phyloP scores from a whole-genome alignment of 2,329 filamentous ascomycete genomes.

The Botrytis galanthina region DNA sequence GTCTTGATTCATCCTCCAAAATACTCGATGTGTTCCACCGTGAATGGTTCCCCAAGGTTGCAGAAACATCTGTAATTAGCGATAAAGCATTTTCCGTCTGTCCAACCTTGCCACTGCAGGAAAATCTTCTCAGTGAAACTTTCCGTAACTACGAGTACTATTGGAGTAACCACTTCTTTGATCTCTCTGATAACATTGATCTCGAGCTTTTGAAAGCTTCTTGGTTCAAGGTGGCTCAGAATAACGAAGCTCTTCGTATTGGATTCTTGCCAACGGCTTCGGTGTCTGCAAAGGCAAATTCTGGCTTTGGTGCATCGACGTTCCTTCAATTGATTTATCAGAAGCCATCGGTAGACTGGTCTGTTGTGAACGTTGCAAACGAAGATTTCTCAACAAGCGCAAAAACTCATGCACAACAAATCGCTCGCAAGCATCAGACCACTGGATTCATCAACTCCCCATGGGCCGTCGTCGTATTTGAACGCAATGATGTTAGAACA shows the following conservation, averaged over 20 bases:
- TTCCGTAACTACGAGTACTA: slow-evolving; percentile 32
- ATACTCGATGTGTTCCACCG: neutral
- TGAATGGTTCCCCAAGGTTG: neutral
- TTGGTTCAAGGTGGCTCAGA: slow-evolving; percentile 32
- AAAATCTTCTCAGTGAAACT: slow-evolving; percentile 36
- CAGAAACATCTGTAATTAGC: neutral
- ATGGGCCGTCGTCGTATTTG: neutral
- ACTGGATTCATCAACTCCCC: neutral
- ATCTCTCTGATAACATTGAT: slow-evolving; percentile 27
- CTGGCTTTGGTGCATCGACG: slow-evolving; percentile 1
- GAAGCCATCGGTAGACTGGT: neutral
- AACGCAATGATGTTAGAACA: neutral
- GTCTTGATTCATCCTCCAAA: slow-evolving; percentile 3
- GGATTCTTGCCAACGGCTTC: slow-evolving; percentile 30
- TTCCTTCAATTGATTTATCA: slow-evolving; percentile 23
- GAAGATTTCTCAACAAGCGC: neutral
- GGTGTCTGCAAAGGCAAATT: neutral
- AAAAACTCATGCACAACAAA: neutral
- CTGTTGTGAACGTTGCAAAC: neutral
- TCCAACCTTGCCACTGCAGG: neutral
- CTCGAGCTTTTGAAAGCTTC: slow-evolving; percentile 29
- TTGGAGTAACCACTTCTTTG: slow-evolving; percentile 35
- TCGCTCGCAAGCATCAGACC: neutral
- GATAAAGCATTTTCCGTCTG: neutral
- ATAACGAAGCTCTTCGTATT: slow-evolving; percentile 38